Evolutionary conservation across 345 rosid genomes (phyloP), one percentile per base, ranked within the genome.

Genomic region (Euclidium syriacum): DNA sequence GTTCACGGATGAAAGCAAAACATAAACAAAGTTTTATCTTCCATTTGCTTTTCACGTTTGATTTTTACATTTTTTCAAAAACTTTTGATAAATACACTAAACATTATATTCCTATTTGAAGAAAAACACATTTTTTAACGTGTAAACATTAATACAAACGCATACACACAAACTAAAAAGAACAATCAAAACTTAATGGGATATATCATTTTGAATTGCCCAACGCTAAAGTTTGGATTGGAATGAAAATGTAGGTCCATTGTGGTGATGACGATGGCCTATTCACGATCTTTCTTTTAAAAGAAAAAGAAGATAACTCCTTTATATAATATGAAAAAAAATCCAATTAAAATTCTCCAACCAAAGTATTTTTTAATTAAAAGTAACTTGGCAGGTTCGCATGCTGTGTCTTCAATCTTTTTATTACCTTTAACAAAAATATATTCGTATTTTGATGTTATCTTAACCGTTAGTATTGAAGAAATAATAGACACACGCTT

Each of bases 191-290:
- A 55, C 55, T 36, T 33, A 55, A 43, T 44, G 54, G 46, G 25
- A 27, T 15, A 11, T 48, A 23, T 20, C 23, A 57, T 48, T 58
- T 30, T 67, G 35, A 46, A 35, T 55, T 55, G 64, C 36, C 58
- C 27, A 49, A 49, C 26, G 58, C 34, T 38, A 67, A 58, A 58
- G 65, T 55, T 48, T 29, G 58, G 65, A 67, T 67, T 67, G 57
- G 51, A 19, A 57, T 67, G 48, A 65, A 66, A 54, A 46, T 22
- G 64, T 56, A 36, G 64, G 71, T 46, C 64, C 48, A 33, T 54
- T 54, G 33, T 19, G 57, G 17, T 29, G 29, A 26, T 56, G 58
- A 67, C 57, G 54, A 39, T 67, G 43, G 8, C 52, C 64, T 62
- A 58, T 67, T 27, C 23, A 26, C 50, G n/a, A n/a, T 58, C 43